phyloP scores from a whole-genome alignment of 2,329 filamentous ascomycete genomes.

The Passalora sequoiae region DNA sequence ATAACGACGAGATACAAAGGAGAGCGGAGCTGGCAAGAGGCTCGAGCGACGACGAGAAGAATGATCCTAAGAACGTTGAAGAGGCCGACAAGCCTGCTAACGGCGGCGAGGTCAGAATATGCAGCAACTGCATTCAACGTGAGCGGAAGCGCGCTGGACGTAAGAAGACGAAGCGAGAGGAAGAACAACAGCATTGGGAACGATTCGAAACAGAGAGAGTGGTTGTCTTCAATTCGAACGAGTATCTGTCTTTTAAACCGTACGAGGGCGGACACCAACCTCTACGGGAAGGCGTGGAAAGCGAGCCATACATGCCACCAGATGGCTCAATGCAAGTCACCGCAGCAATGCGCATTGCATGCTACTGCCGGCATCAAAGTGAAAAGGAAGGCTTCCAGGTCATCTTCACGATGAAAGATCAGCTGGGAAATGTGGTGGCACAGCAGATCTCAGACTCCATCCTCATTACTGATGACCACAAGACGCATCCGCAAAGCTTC shows the following conservation, averaged over 20 bases:
- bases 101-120: constrained; percentile 91
- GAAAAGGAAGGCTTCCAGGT: constrained; percentile 91
- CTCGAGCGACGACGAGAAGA: constrained; percentile 38
- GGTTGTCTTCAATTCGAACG: constrained; percentile 85
- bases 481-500: constrained; percentile 58
- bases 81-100: constrained; percentile 71
- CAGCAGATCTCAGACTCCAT: constrained; percentile 84
- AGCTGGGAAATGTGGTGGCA: constrained; percentile 67
- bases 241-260: constrained; percentile 76
- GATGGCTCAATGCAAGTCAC: constrained; percentile 70
- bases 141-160: constrained; percentile 86
- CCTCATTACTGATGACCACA: constrained; percentile 97
- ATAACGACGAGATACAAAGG: constrained; percentile 38
- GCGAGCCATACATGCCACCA: constrained; percentile 33
- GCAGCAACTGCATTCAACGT: constrained; percentile 80
- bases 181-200: constrained; percentile 85
- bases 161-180: constrained; percentile 88
- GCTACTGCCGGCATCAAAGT: constrained; percentile 90
- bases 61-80: constrained; percentile 47
- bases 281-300: constrained; percentile 25
- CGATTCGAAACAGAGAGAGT: constrained; percentile 74
- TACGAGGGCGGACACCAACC: constrained; percentile 40
- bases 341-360: constrained; percentile 90
- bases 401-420: constrained; percentile 90
- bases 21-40: constrained; percentile 37